Evolutionary conservation across 2,329 filamentous ascomycete species (phyloP), one percentile per base, ranked within the genome.

Genomic region (Pseudopyricularia cyperi): DNA sequence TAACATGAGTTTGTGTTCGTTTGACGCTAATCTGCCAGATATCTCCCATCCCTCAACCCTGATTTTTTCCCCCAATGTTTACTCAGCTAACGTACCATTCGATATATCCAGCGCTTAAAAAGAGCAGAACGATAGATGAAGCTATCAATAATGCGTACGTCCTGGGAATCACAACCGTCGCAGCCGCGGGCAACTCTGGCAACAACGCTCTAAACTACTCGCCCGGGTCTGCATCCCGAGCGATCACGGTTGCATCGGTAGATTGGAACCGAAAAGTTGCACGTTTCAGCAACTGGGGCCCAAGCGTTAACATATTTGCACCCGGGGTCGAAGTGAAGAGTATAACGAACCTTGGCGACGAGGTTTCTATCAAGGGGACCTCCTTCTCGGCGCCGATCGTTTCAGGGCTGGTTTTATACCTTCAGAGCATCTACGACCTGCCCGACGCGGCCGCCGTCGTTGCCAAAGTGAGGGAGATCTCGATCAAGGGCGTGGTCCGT

Each of bases 141-240:
- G 76, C 76, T 7, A 74, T 77, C 9, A 67, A 67, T 28, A 65
- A 63, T 51, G 66, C 76, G 26, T 66, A 74, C 56, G 56, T 57
- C 7, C 64, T 67, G 0, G 76, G 75, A 11, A 65, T 78, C 54
- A 75, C 77, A 58, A 65, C 77, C 37, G 75, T 71, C 48, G 75
- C 79, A 9, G 77, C 77, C 2, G 76, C 77, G 15, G 77, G 77
- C 44, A 80, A 80, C 60, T 64, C 68, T 3, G 66, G 64, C 52
- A 57, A 56, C n/a, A 65, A 77, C 55, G 73, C 75, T 1, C 55
- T 60, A 17, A 63, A 63, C 56, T 68, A 60, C 49, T 77, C 74
- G 0, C 74, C 75, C 2, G 71, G 74, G n/a, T 75, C 71, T 0
- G 71, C 71, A 57, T 52, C 67, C 3, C 62, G 59, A 30, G 75